Evolutionary conservation across 2,329 filamentous ascomycete species (phyloP).

Genomic region (Curvularia lunata): DNA sequence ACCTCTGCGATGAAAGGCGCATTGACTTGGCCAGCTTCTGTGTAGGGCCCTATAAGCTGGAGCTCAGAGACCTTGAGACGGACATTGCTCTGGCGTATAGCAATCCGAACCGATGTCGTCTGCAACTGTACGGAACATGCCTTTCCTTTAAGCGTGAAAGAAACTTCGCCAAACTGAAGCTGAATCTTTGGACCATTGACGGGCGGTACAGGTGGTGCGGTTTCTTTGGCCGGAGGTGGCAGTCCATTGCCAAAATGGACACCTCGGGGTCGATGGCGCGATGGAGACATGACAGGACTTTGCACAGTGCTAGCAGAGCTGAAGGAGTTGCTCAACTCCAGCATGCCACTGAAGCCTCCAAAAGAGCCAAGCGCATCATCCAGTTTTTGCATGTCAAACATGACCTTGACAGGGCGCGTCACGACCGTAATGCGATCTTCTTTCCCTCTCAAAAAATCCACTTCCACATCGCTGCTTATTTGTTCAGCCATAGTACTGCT

Average conservation of each 20-base stretch:
- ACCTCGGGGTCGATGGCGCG: slow-evolving; percentile 50
- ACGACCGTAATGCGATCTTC: slow-evolving; percentile 64
- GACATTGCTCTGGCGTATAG: slow-evolving; percentile 75
- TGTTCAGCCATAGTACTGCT: slow-evolving; percentile 30
- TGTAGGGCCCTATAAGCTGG: slow-evolving; percentile 73
- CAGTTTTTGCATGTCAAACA: slow-evolving; percentile 77
- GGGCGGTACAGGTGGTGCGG: slow-evolving; percentile 21
- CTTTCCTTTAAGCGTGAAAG: slow-evolving; percentile 77
- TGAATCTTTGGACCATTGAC: slow-evolving; percentile 68
- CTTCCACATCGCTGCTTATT: slow-evolving; percentile 39
- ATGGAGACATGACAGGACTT: slow-evolving; percentile 40
- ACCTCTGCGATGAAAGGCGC: slow-evolving; percentile 70
- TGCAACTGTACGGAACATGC: slow-evolving; percentile 76
- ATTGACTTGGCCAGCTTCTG: slow-evolving; percentile 59
- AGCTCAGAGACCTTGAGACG: slow-evolving; percentile 77
- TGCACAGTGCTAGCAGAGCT: slow-evolving; percentile 69
- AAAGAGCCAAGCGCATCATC: slow-evolving; percentile 90
- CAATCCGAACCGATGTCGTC: slow-evolving; percentile 81
- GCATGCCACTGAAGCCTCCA: slow-evolving; percentile 86
- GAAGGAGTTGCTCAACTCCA: slow-evolving; percentile 87
- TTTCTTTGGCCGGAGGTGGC: slow-evolving; percentile 28
- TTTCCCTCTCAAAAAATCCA: slow-evolving; percentile 40
- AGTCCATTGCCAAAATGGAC: slow-evolving; percentile 63
- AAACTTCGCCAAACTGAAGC: slow-evolving; percentile 75
- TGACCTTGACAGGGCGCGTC: slow-evolving; percentile 77